A percentile compares a stretch with the other conserved stretches of the same genome.
phyloP scores from a whole-genome alignment of 129 eudicot species.

The Tagetes erecta region DNA sequence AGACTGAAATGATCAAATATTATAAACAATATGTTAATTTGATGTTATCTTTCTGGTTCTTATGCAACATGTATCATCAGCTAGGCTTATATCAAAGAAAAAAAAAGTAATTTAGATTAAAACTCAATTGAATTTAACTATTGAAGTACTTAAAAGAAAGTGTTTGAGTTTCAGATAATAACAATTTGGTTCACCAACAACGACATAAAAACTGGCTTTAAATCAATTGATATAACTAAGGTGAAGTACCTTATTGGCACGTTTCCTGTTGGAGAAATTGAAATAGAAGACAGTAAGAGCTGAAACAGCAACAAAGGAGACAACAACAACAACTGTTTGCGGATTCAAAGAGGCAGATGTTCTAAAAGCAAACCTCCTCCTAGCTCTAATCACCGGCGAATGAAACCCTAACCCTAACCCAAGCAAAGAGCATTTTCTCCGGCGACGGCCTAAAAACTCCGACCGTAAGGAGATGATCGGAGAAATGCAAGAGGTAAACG shows the following conservation, averaged over 20 bases:
- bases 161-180: background rate
- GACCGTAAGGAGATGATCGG: slow-evolving; percentile 40
- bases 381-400: slow-evolving; percentile 10
- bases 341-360: slow-evolving; percentile 56
- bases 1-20: background rate
- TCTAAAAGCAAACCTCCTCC: slow-evolving; percentile 31
- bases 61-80: background rate
- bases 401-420: slow-evolving; percentile 45
- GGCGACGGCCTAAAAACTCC: slow-evolving; percentile 48
- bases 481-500: slow-evolving; percentile 40
- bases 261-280: slow-evolving; percentile 35
- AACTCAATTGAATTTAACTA: background rate
- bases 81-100: background rate
- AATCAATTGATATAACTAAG: too few relatives aligned
- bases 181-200: background rate
- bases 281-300: slow-evolving; percentile 55
- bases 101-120: background rate
- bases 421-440: slow-evolving; percentile 45
- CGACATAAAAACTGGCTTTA: too few relatives aligned
- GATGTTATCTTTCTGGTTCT: background rate
- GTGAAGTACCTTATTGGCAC: slow-evolving; percentile 31
- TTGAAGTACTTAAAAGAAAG: background rate
- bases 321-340: slow-evolving; percentile 46
- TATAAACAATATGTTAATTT: background rate
- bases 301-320: slow-evolving; percentile 62